phyloP scores from a whole-genome alignment of 148 eudicot genomes.

The Cornus suecica region DNA sequence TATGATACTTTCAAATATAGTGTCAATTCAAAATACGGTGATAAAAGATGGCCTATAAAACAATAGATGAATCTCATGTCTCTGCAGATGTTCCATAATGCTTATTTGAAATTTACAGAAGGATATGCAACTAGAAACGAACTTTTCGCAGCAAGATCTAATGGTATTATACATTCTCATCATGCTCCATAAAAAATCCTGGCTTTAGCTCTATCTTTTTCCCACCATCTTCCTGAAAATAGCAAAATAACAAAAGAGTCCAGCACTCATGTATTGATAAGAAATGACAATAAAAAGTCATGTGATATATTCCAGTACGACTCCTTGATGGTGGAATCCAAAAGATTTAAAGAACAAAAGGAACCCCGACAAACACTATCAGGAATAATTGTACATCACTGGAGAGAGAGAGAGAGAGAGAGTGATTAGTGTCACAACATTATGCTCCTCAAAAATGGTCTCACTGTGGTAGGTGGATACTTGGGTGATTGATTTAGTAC shows the following conservation, averaged over 20 bases:
- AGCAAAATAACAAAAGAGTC: slow-evolving; percentile 5
- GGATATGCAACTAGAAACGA: background rate
- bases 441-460: too few relatives aligned
- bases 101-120: background rate
- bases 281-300: background rate
- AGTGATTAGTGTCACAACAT: too few relatives aligned
- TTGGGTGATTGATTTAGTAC: too few relatives aligned
- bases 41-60: background rate
- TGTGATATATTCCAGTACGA: background rate
- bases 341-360: background rate
- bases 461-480: too few relatives aligned
- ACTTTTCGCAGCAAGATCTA: slow-evolving; percentile 11
- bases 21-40: background rate
- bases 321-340: background rate
- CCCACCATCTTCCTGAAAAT: slow-evolving; percentile 80
- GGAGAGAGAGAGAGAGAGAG: background rate
- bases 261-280: background rate
- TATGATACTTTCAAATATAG: slow-evolving; percentile 11
- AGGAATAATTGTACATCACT: background rate
- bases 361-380: background rate
- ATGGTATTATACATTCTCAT: slow-evolving; percentile 52
- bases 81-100: background rate
- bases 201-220: slow-evolving; percentile 92
- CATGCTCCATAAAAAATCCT: slow-evolving; percentile 89
- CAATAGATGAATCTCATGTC: background rate